Evolutionary conservation across 129 eudicot species (phyloP).

Genomic region (Flaveria bidentis): DNA sequence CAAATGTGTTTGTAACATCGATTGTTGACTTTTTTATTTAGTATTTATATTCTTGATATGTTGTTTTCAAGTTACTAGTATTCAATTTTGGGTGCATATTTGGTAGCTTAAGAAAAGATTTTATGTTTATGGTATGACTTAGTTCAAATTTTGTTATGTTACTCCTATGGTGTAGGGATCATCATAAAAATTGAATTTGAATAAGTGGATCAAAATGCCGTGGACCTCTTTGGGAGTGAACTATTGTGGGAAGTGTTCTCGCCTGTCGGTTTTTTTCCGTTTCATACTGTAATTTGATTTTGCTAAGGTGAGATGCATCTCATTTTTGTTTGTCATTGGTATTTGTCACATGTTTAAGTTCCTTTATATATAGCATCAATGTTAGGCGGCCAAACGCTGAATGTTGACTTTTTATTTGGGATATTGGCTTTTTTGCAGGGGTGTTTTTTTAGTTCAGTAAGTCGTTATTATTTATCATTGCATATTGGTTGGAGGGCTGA

Average conservation of each 20-base stretch:
- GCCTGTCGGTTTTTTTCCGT: slow-evolving; percentile 68
- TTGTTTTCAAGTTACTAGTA: background rate
- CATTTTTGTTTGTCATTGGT: background rate
- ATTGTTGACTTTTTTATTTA: background rate
- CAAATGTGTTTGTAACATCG: slow-evolving; percentile 9
- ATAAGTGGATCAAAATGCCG: slow-evolving; percentile 56
- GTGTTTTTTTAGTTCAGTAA: slow-evolving; percentile 30
- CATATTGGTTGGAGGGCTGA: slow-evolving; percentile 50
- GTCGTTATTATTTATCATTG: slow-evolving; percentile 10
- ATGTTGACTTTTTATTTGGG: background rate
- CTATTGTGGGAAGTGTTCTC: slow-evolving; percentile 51
- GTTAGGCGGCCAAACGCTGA: slow-evolving; percentile 6
- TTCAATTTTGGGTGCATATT: background rate
- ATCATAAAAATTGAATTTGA: slow-evolving; percentile 10
- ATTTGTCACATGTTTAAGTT: background rate
- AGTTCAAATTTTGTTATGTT: slow-evolving; percentile 1
- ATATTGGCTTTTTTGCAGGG: slow-evolving; percentile 23
- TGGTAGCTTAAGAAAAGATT: background rate
- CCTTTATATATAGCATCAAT: background rate
- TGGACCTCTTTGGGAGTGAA: slow-evolving; percentile 51
- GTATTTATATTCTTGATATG: background rate
- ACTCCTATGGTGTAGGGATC: slow-evolving; percentile 22
- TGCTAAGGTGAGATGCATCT: slow-evolving; percentile 42
- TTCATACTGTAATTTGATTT: slow-evolving; percentile 57
- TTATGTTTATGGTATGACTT: slow-evolving; percentile 14